Evolutionary conservation across 2,329 filamentous ascomycete species (phyloP).

Genomic region (Didymosphaeria variabile): DNA sequence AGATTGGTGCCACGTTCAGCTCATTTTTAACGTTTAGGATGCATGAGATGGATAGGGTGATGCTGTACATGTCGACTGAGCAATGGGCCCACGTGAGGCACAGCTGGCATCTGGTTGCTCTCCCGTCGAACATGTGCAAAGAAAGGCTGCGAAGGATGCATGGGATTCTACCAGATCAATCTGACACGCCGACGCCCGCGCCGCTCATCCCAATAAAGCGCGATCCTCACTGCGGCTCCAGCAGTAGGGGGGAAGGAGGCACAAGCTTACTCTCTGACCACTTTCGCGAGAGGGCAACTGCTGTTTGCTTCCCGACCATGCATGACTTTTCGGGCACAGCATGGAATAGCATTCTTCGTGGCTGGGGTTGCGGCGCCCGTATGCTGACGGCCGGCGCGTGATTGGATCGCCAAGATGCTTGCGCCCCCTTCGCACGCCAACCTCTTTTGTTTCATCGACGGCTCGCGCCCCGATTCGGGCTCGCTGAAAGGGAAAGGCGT

Average conservation of each 20-base stretch:
- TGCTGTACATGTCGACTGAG: not conserved
- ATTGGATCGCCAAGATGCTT: conserved; percentile 3
- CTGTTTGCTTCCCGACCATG: conserved; percentile 1
- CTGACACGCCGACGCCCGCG: conserved; percentile 10
- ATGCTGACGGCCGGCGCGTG: conserved; percentile 8
- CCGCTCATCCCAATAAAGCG: conserved; percentile 14
- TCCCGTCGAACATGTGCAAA: not conserved
- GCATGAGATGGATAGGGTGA: not conserved
- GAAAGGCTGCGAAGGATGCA: conserved; percentile 1
- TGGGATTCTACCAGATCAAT: conserved; percentile 7
- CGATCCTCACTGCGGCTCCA: conserved; percentile 12
- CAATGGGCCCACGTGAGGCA: conserved; percentile 8
- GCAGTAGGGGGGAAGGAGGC: conserved; percentile 6
- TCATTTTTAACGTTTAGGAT: not conserved
- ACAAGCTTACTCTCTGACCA: conserved; percentile 8
- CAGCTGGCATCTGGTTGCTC: not conserved
- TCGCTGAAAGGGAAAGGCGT: conserved; percentile 2
- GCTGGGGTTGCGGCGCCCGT: conserved; percentile 12
- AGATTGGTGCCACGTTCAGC: not conserved
- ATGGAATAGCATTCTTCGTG: conserved; percentile 12
- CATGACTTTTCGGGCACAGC: conserved; percentile 11
- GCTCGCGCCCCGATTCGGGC: conserved; percentile 13
- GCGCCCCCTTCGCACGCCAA: conserved; percentile 5
- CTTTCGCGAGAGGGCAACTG: not conserved
- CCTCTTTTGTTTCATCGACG: conserved; percentile 11